Conservation (phyloP, 352 stramenopile species). For the Globisporangium irregulare region DNA sequence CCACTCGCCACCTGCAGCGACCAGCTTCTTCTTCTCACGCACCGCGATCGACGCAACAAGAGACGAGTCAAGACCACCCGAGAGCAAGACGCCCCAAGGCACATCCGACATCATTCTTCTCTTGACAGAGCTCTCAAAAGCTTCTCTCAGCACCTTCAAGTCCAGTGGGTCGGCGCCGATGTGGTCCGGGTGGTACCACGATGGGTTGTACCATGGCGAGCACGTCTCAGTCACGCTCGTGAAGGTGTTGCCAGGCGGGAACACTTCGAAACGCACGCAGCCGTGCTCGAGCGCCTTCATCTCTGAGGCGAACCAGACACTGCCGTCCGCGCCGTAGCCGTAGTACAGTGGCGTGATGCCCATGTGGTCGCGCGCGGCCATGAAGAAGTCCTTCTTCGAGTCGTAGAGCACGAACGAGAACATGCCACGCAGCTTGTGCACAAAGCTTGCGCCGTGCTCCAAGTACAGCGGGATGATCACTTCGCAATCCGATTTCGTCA, state of each 20-base stretch:
- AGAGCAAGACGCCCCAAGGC: conserved; percentile 98
- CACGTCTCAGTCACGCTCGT: conserved; percentile 88
- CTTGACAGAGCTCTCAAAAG: conserved; percentile 94
- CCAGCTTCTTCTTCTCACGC: conserved; percentile 89
- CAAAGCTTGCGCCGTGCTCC: conserved; percentile 88
- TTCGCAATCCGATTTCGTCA: conserved; percentile 98
- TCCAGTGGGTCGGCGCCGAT: conserved; percentile 65
- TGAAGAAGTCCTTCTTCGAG: conserved; percentile 90
- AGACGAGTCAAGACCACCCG: conserved; percentile 97
- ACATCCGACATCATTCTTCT: conserved; percentile 99
- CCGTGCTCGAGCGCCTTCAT: conserved; percentile 95
- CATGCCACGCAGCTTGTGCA: conserved; percentile 95
- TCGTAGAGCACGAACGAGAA: conserved; percentile 99
- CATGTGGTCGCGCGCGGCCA: conserved; percentile 96
- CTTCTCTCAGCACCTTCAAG: conserved; percentile 71
- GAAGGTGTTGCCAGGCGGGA: conserved; percentile 90
- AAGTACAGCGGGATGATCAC: conserved; percentile 96
- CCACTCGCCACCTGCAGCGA: conserved; percentile 75
- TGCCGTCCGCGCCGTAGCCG: conserved; percentile 96
- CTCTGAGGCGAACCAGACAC: conserved; percentile 95
- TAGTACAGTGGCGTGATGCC: conserved; percentile 99
- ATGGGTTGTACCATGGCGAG: conserved; percentile 93
- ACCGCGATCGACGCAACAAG: conserved; percentile 96
- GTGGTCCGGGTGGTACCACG: conserved; percentile 87
- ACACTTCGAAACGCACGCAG: conserved; percentile 84